Base-by-base conservation (phyloP, 73 alveolate genomes). In the Uronychia binucleata region DNA sequence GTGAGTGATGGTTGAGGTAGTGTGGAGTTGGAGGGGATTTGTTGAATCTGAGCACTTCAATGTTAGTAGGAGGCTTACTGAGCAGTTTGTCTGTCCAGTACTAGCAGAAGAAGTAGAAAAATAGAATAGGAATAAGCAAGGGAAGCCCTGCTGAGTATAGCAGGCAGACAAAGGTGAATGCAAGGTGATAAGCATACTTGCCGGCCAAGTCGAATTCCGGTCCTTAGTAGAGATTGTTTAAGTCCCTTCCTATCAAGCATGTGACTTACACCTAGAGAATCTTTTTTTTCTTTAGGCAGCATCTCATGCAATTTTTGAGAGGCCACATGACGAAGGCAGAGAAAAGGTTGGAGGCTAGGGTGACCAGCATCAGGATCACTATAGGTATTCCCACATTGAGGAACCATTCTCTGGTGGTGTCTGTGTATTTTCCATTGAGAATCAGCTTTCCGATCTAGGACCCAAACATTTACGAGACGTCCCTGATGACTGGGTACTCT, bases 381-480 rank as follows among this genome's bases (percentile, higher is more conserved):
- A 75, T 30, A 1, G 81, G 81, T 5, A 75, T 58, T 1, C 81
- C 81, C n/a, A 75, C 81, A 8, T 75, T 32, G n/a, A 75, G 58
- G 81, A 75, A 75, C 89, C 89, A 82, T 5, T 58, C 25, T 34
- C 89, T 82, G 34, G 60, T 78, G 13, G 74, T 31, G 57, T 82
- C 89, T 28, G 89, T 74, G 59, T 74, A 82, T 0, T 33, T 30
- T n/a, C 89, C 89, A 67, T 82, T 82, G 30, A 82, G 34, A 59
- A 82, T 33, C 59, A 60, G 34, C 1, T 30, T 59, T 27, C 33
- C 32, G 0, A 79, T 80, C n/a, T 57, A 35, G 26, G 89, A 83
- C 26, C 67, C 67, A 11, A 82, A 67, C 0, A 34, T 58, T 5
- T 60, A 76, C 25, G 89, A 32, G 1, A 82, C 29, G 0, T 28